These are phyloP conservation scores for Poa pratensis DNA, from an alignment of 176 grass and related monocot genomes.

Conservation along the genomic window DNA sequence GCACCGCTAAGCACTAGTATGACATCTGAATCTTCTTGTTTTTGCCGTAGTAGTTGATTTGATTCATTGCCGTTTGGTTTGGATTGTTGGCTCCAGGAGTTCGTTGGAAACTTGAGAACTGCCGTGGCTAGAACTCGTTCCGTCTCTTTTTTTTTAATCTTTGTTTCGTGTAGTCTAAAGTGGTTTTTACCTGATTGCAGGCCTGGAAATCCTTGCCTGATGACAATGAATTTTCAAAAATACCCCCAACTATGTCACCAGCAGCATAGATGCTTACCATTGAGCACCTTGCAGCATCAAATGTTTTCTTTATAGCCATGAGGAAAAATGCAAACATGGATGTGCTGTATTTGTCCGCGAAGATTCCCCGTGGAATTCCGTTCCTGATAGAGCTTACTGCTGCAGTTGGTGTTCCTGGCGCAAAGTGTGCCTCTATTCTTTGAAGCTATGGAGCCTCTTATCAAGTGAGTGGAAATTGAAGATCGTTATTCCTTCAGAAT, in stretches of 20 bases:
- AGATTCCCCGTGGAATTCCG: slow-evolving; percentile 70
- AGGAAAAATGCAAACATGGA: slow-evolving; percentile 87
- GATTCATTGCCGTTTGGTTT: slow-evolving; percentile 8
- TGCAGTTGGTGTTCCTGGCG: slow-evolving; percentile 64
- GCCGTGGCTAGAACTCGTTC: background rate
- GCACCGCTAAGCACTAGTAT: too few species aligned
- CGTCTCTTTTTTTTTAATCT: background rate
- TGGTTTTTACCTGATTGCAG: slow-evolving; percentile 48
- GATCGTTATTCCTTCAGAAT: background rate
- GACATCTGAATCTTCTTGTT: background rate
- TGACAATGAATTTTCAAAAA: slow-evolving; percentile 78
- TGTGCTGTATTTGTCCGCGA: slow-evolving; percentile 72
- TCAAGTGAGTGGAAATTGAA: slow-evolving; percentile 51
- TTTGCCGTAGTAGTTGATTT: background rate
- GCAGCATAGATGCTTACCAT: slow-evolving; percentile 76
- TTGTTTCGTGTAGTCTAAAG: slow-evolving; percentile 27
- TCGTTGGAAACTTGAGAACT: background rate
- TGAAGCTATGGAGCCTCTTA: slow-evolving; percentile 81
- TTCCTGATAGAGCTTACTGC: slow-evolving; percentile 92
- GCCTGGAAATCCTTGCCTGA: slow-evolving; percentile 95
- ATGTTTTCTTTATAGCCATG: slow-evolving; percentile 96
- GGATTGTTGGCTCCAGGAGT: background rate
- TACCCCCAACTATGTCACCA: slow-evolving; percentile 57
- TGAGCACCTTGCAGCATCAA: slow-evolving; percentile 67
- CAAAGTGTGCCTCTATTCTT: slow-evolving; percentile 91